Evolutionary conservation across 768 basidiomycete genomes (phyloP).

Genomic region (Xerocomellus intermedius): DNA sequence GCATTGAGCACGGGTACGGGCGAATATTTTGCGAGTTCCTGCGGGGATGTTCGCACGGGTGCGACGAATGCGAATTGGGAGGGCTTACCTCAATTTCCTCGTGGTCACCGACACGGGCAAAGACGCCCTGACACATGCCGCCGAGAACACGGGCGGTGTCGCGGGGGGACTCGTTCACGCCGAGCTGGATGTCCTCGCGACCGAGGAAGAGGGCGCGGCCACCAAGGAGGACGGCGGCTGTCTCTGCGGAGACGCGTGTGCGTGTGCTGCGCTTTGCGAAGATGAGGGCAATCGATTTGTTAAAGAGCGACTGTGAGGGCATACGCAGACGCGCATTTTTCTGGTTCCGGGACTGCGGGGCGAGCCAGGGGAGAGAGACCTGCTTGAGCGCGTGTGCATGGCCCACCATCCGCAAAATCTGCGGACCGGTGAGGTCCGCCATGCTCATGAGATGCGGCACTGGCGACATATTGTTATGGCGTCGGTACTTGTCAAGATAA

Average conservation of each 20-base stretch:
- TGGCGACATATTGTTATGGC: constrained; percentile 18
- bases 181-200: constrained; percentile 87
- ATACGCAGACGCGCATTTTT: constrained; percentile 44
- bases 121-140: constrained; percentile 95
- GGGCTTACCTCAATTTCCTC: constrained; percentile 81
- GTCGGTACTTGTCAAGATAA: too few relatives aligned
- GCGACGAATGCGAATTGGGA: neutral
- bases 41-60: neutral
- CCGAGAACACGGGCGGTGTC: constrained; percentile 89
- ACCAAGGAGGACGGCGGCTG: constrained; percentile 72
- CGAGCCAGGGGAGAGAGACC: constrained; percentile 63
- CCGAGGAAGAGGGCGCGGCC: constrained; percentile 91
- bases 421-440: constrained; percentile 77
- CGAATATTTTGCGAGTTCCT: constrained; percentile 90
- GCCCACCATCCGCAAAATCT: constrained; percentile 64
- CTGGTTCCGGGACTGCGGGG: constrained; percentile 41
- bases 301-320: constrained; percentile 73
- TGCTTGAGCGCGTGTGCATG: constrained; percentile 68
- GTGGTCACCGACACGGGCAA: constrained; percentile 93
- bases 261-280: constrained; percentile 94
- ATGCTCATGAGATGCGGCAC: constrained; percentile 82
- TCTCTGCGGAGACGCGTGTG: constrained; percentile 88
- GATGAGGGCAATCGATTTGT: constrained; percentile 83
- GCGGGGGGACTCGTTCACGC: constrained; percentile 85
- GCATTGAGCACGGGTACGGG: constrained; percentile 96